These are phyloP conservation scores for Didymella segeticola DNA, from an alignment of 2,329 filamentous ascomycete species.

Conservation along the genomic window DNA sequence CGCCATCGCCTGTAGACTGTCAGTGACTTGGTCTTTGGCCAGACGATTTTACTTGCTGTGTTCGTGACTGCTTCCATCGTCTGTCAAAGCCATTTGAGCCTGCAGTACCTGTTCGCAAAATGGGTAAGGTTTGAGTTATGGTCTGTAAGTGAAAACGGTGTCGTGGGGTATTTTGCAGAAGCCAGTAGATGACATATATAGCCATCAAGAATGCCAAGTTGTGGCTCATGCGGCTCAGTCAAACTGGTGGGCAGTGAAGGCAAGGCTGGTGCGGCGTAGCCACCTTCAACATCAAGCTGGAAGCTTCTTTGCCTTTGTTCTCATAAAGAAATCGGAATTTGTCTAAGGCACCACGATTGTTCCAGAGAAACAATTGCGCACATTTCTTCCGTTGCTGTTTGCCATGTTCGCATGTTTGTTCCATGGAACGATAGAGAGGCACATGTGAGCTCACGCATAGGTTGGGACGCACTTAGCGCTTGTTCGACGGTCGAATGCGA, in stretches of 20 bases:
- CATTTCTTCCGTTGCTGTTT: too few relatives aligned
- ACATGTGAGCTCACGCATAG: too few relatives aligned
- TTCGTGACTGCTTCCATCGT: background rate
- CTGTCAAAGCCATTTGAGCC: background rate
- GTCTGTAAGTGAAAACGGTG: background rate
- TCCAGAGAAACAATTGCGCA: too few relatives aligned
- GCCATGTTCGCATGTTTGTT: background rate
- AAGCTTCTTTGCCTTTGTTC: conserved; percentile 5
- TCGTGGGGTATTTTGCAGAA: background rate
- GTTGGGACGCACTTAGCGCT: too few relatives aligned
- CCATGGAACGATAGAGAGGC: too few relatives aligned
- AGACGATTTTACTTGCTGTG: background rate
- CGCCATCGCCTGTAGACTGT: background rate
- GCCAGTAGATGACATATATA: background rate
- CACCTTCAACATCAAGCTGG: conserved; percentile 8
- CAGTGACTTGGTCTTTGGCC: background rate
- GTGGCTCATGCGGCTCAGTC: conserved; percentile 17
- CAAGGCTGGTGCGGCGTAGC: conserved; percentile 10
- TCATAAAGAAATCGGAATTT: background rate
- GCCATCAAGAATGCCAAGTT: background rate
- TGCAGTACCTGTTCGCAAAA: background rate
- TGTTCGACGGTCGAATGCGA: too few relatives aligned
- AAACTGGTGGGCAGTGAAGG: background rate
- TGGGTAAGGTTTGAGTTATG: background rate
- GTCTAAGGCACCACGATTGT: background rate